A percentile compares a stretch with the other conserved stretches of the same genome.
Conservation (phyloP, 2,329 filamentous ascomycete species). For the Curvularia spicifera region DNA sequence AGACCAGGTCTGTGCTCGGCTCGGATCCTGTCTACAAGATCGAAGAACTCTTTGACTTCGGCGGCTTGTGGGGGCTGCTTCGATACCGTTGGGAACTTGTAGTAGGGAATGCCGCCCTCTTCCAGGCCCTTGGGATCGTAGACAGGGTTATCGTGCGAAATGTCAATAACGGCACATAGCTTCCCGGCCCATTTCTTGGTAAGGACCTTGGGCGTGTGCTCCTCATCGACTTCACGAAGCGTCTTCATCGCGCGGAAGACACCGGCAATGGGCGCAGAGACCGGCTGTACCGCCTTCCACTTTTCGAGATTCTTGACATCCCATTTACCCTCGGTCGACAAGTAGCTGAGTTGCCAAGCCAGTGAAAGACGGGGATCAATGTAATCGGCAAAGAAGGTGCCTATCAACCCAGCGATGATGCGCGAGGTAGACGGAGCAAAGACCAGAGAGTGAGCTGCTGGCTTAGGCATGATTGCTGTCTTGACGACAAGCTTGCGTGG, state of each 20-base stretch:
- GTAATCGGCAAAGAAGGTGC: constrained; percentile 77
- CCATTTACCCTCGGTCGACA: constrained; percentile 93
- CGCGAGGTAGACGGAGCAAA: constrained; percentile 79
- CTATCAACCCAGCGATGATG: constrained; percentile 78
- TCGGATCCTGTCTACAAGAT: constrained; percentile 59
- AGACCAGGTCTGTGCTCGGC: constrained; percentile 46
- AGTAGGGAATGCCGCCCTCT: constrained; percentile 56
- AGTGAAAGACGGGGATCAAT: constrained; percentile 80
- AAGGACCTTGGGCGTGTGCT: constrained; percentile 78
- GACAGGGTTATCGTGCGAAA: constrained; percentile 87
- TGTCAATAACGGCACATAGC: constrained; percentile 83
- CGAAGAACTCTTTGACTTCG: constrained; percentile 66
- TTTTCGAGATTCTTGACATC: constrained; percentile 96
- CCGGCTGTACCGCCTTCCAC: constrained; percentile 80
- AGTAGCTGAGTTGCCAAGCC: constrained; percentile 88
- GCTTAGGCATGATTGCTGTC: constrained; percentile 72
- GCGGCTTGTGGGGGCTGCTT: constrained; percentile 79
- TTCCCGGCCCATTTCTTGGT: constrained; percentile 68
- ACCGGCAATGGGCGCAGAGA: constrained; percentile 77
- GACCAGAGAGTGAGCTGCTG: constrained; percentile 82
- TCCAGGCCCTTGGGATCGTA: constrained; percentile 72
- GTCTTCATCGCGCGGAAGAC: constrained; percentile 93
- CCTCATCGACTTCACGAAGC: constrained; percentile 83
- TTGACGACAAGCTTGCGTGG: constrained; percentile 61
- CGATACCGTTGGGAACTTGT: constrained; percentile 90